Base-by-base conservation (phyloP, 306 rosid species). In the Quercus agrifolia region DNA sequence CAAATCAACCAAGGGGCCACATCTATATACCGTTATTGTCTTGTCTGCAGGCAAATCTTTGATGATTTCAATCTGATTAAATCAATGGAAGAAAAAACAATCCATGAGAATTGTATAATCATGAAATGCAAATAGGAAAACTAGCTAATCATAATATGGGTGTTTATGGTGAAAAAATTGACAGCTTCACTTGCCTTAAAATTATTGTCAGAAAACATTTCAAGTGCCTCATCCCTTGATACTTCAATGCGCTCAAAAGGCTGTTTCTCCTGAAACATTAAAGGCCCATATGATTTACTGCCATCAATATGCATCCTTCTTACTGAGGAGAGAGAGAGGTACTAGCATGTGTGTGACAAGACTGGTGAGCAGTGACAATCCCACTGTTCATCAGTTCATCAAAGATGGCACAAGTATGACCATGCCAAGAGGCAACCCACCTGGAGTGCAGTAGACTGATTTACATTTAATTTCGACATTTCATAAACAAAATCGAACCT, bases 181-280 rank as follows among this genome's bases (percentile, higher is more conserved):
- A 74, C 63, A 76, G 51, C 49, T 79, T 57, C 67, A 67, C 88
- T 86, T 86, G 89, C 99, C 97, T 92, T 94, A 72, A 94, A 94
- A 79, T 79, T 86, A 82, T 94, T 92, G 73, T 91, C 99, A 8
- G 91, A 87, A 85, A 94, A 94, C 11, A 94, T 87, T 73, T 92
- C 91, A 63, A 94, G 94, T 1, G 99, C 99, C 70, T 92, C 95
- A 28, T 92, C 97, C 23, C 88, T 89, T 61, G 97, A 71, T 28
- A 94, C 99, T 87, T 94, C 99, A 86, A 94, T 88, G 64, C 99
- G 97, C 85, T 94, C 95, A 82, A 94, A 94, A 52, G 99, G 95
- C 79, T 94, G 99, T 71, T 84, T 91, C 54, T 83, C 95, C 99
- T 94, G 97, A 27, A 80, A 59, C 5, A 73, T 44, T 18, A 74